phyloP scores from a whole-genome alignment of 108 stramenopile genomes.

The Nannochloropsis granulata region DNA sequence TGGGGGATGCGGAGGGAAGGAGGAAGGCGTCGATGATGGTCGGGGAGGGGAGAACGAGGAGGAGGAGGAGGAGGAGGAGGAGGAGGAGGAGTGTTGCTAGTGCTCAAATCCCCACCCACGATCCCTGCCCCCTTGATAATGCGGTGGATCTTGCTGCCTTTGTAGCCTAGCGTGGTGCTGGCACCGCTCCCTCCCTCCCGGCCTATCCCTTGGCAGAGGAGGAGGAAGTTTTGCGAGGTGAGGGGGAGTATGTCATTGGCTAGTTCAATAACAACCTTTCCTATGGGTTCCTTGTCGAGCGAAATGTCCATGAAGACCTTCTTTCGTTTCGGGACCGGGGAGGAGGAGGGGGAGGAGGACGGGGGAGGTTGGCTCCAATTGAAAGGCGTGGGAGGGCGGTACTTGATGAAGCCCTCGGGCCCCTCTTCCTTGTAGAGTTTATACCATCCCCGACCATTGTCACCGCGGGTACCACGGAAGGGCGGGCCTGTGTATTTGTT shows the following conservation, averaged over 20 bases:
- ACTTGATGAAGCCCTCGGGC: constrained; percentile 22
- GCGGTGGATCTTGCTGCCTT: constrained; percentile 13
- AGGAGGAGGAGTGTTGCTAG: neutral
- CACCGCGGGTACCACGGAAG: constrained; percentile 1
- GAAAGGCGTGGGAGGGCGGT: constrained; percentile 26
- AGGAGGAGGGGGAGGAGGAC: neutral
- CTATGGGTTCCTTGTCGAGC: constrained; percentile 21
- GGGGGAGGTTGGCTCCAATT: constrained; percentile 10
- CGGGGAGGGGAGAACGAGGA: neutral
- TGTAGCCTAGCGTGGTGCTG: neutral
- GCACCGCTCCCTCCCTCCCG: neutral
- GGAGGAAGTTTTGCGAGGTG: constrained; percentile 26
- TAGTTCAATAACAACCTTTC: constrained; percentile 30
- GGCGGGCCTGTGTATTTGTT: neutral
- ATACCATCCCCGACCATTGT: constrained; percentile 34
- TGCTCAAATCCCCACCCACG: constrained; percentile 33
- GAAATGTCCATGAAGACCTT: constrained; percentile 22
- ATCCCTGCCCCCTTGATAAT: constrained; percentile 28
- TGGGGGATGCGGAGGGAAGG: too few relatives aligned
- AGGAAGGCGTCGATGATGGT: too few relatives aligned
- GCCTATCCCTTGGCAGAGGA: constrained; percentile 16
- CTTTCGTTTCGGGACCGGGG: neutral
- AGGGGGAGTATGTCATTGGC: constrained; percentile 30
- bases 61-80: neutral
- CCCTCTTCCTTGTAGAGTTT: constrained; percentile 24